These are phyloP conservation scores for Paramecium sexaurelia DNA, from an alignment of 73 alveolate genomes.

Conservation along the genomic window DNA sequence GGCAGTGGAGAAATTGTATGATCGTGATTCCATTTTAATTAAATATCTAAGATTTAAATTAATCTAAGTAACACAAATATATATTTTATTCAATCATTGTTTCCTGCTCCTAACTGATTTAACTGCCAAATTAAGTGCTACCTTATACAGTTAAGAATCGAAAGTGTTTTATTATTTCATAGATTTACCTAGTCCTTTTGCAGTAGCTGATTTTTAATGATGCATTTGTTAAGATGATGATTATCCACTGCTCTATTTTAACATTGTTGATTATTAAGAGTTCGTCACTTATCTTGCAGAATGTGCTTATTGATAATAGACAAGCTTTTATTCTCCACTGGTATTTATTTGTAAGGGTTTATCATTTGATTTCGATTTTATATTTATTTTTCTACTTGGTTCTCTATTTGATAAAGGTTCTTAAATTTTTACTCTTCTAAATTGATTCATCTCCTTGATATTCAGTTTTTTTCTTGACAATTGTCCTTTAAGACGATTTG, in stretches of 20 bases:
- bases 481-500: background rate
- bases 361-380: slow-evolving; percentile 33
- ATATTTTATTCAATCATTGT: background rate
- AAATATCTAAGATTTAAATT: slow-evolving; percentile 41
- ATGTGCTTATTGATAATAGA: slow-evolving; percentile 37
- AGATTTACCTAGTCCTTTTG: slow-evolving; percentile 1
- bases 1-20: slow-evolving; percentile 68
- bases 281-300: slow-evolving; percentile 39
- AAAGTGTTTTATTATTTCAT: background rate
- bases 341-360: slow-evolving; percentile 39
- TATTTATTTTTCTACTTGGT: slow-evolving; percentile 23
- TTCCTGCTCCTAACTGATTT: slow-evolving; percentile 30
- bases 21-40: slow-evolving; percentile 65
- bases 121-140: slow-evolving; percentile 39
- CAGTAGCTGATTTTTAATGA: slow-evolving; percentile 23
- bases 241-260: background rate
- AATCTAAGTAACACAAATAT: slow-evolving; percentile 19
- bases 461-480: background rate
- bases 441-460: background rate
- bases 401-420: slow-evolving; percentile 41
- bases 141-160: slow-evolving; percentile 31
- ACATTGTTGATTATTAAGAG: slow-evolving; percentile 5
- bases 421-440: slow-evolving; percentile 35
- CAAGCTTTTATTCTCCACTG: slow-evolving; percentile 32
- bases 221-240: slow-evolving; percentile 23